Base-by-base conservation (phyloP, 2,329 filamentous ascomycete genomes). In the Trichoderma arundinaceum region DNA sequence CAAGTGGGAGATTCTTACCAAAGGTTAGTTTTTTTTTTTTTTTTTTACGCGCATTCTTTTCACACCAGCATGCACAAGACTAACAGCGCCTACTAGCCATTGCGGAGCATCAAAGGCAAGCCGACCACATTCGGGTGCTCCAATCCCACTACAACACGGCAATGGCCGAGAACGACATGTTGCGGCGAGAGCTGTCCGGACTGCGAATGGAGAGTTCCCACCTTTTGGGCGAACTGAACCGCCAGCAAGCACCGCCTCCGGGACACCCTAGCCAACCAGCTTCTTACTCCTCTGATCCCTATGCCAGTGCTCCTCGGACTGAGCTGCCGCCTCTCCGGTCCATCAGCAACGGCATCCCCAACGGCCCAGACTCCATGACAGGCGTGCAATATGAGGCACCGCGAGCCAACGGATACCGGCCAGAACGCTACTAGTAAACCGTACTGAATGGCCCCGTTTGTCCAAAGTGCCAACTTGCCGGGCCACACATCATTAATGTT, bases 1-100 rank as follows among this genome's bases (percentile, higher is more conserved):
- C 70, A 96, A 96, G 72, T 96, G 92, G 92, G 92, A 96, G 72
- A 93, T 94, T 56, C 75, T 96, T 15, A 93, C 90, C 2, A 94
- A 94, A 82, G 90, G 92, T 94, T 80, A 68, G 84, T 28, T 28
- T 28, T 28, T 28, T 28, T 28, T 28, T 28, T 28, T 28, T 28
- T 75, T 17, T 46, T 44, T 46, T 46, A n/a, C 46, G 46, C 6
- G 7, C 7, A 43, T 46, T 46, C 10, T 17, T 19, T 22, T 4
- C 15, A 5, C 17, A 15, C 10, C 7, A 41, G 13, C 5, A 33
- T 12, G 7, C 38, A 44, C n/a, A 43, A 38, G 38, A 33, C 43
- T 71, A 73, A 67, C 71, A 62, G 13, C 2, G 32, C 15, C 1
- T 32, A n/a, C 39, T 68, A 88, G 87, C 87, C 17, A 89, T 89